Percentiles rank a stretch among this genome's conserved stretches.
Evolutionary conservation across 495 filamentous ascomycete genomes (phyloP).

Genomic region (Annulohypoxylon maeteangense): DNA sequence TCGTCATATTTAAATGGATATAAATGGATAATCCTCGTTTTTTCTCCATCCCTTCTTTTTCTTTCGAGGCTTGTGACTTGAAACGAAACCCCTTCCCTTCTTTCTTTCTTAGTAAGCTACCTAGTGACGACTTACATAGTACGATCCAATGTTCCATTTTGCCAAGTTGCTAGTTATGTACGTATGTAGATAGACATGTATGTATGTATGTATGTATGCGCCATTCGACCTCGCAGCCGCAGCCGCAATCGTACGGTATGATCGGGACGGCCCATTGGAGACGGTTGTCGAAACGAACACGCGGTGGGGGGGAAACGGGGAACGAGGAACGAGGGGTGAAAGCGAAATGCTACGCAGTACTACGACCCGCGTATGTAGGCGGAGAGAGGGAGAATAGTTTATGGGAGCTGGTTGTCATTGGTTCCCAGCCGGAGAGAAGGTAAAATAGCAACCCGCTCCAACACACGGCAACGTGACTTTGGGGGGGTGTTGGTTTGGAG

Average conservation of each 20-base stretch:
- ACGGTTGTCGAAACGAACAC: background rate
- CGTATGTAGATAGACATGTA: too few species aligned
- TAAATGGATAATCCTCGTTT: too few species aligned
- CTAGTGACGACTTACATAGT: background rate
- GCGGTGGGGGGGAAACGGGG: background rate
- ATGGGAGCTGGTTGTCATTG: background rate
- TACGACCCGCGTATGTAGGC: background rate
- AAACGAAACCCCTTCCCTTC: background rate
- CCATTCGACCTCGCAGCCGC: background rate
- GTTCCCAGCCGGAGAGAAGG: constrained; percentile 1
- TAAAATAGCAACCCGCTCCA: constrained; percentile 21
- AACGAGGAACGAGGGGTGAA: background rate
- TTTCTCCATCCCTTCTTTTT: too few species aligned
- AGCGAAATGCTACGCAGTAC: background rate
- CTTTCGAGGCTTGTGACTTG: constrained; percentile 26
- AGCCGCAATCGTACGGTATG: constrained; percentile 1
- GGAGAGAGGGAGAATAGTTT: background rate
- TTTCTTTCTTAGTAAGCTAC: constrained; percentile 13
- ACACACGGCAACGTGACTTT: constrained; percentile 27
- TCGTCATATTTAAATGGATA: background rate
- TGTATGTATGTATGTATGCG: constrained; percentile 1
- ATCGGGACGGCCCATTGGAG: background rate
- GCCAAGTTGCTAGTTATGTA: background rate
- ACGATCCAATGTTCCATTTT: constrained; percentile 2
- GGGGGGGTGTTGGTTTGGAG: background rate